Evolutionary conservation across 2,329 filamentous ascomycete genomes (phyloP).

Genomic region (Elsinoe perseae): DNA sequence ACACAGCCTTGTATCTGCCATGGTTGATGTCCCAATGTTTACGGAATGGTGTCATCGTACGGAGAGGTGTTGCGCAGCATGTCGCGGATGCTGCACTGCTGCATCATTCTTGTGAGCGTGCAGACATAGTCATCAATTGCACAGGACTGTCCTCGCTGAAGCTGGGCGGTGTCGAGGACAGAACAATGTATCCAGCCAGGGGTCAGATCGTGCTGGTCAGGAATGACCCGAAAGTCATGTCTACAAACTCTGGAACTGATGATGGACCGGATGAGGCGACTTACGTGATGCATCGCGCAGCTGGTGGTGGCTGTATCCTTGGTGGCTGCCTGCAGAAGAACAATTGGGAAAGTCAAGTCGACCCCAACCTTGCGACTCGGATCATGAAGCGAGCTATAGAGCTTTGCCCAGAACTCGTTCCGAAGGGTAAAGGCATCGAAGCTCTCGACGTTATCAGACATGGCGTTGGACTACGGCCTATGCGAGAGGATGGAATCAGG

Average conservation of each 20-base stretch:
- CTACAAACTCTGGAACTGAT: constrained; percentile 61
- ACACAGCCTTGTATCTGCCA: constrained; percentile 77
- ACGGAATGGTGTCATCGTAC: constrained; percentile 56
- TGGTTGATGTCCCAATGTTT: constrained; percentile 78
- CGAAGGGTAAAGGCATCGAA: constrained; percentile 58
- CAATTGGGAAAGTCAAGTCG: constrained; percentile 71
- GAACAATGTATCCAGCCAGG: constrained; percentile 63
- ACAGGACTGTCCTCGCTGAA: constrained; percentile 68
- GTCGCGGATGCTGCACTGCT: constrained; percentile 59
- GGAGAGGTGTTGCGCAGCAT: constrained; percentile 47
- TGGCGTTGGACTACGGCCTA: constrained; percentile 72
- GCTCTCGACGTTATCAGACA: constrained; percentile 70
- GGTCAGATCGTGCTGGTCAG: constrained; percentile 79
- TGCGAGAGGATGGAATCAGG: constrained; percentile 63
- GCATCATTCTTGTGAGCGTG: constrained; percentile 51
- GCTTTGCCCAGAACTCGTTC: constrained; percentile 55
- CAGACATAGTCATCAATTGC: constrained; percentile 72
- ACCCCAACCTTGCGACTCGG: constrained; percentile 68
- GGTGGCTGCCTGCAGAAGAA: constrained; percentile 78
- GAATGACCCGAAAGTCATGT: constrained; percentile 67
- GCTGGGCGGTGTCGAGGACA: constrained; percentile 75
- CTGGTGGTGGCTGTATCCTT: constrained; percentile 71
- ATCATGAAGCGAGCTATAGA: constrained; percentile 75
- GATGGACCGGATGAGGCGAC: constrained; percentile 63
- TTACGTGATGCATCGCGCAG: constrained; percentile 78